Evolutionary conservation across 75 land plant genomes (phyloP).

Genomic region (Picea glauca): DNA sequence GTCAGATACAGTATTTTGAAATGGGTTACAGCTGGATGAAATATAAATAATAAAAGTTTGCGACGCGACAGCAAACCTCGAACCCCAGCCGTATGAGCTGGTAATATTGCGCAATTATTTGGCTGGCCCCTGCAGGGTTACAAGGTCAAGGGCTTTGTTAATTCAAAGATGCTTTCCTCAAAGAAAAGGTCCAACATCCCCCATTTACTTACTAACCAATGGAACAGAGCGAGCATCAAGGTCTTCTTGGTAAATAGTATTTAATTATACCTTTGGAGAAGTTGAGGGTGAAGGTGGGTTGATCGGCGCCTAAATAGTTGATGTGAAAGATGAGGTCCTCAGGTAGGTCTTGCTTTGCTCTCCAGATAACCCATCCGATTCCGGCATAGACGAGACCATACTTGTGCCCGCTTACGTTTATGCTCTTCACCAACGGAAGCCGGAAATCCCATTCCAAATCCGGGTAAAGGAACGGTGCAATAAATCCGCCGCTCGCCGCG

Average conservation of each 20-base stretch:
- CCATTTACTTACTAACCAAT: no score
- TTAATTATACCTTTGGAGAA: slow-evolving; percentile 39
- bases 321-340: slow-evolving; percentile 41
- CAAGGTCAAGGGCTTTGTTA: no score
- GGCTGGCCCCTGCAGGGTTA: slow-evolving; percentile 42
- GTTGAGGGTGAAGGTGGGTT: slow-evolving; percentile 58
- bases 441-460: slow-evolving; percentile 41
- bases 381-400: slow-evolving; percentile 37
- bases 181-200: no score
- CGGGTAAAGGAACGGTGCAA: slow-evolving; percentile 42
- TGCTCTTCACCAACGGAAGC: slow-evolving; percentile 36
- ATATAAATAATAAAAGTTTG: no score
- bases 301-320: slow-evolving; percentile 53
- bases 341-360: slow-evolving; percentile 24
- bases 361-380: slow-evolving; percentile 37
- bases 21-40: no score
- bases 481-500: slow-evolving; percentile 44
- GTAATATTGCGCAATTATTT: slow-evolving; percentile 56
- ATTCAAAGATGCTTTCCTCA: no score
- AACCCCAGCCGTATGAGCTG: slow-evolving; percentile 50
- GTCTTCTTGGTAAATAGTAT: no score
- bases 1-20: no score
- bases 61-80: slow-evolving; percentile 23
- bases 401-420: slow-evolving; percentile 39
- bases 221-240: no score